Evolutionary conservation across 2,329 filamentous ascomycete genomes (phyloP).

Genomic region (Stemphylium lycopersici): DNA sequence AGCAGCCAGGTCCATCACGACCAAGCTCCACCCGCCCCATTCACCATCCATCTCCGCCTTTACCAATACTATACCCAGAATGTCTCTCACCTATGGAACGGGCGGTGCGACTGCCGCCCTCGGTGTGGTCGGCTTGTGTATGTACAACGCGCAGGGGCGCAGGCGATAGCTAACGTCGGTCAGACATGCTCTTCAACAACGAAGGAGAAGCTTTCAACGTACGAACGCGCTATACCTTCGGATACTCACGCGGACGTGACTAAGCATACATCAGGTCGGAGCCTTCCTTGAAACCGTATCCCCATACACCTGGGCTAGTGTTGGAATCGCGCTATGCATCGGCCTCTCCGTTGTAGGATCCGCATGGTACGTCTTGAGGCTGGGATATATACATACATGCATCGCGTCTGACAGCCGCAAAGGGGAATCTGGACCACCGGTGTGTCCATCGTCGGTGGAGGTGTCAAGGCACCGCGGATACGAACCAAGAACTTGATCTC

Average conservation of each 20-base stretch:
- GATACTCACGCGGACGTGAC: neutral
- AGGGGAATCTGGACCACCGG: conserved; percentile 99
- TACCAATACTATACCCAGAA: conserved; percentile 49
- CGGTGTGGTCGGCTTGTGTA: conserved; percentile 79
- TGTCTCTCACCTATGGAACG: conserved; percentile 76
- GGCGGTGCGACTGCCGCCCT: conserved; percentile 72
- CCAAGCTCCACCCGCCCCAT: conserved; percentile 33
- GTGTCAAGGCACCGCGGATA: conserved; percentile 95
- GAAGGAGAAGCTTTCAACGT: conserved; percentile 96
- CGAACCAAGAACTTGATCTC: conserved; percentile 99
- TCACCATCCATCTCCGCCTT: conserved; percentile 31
- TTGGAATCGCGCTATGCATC: conserved; percentile 93
- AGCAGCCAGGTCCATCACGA: conserved; percentile 27
- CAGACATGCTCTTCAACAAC: conserved; percentile 98
- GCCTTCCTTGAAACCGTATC: conserved; percentile 93
- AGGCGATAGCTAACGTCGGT: conserved; percentile 40
- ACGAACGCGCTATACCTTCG: conserved; percentile 52
- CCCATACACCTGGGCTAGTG: conserved; percentile 88
- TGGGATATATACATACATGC: neutral
- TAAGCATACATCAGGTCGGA: conserved; percentile 68
- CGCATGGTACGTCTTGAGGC: conserved; percentile 74
- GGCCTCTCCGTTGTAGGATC: conserved; percentile 95
- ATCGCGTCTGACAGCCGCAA: conserved; percentile 24
- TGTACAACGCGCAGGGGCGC: conserved; percentile 47
- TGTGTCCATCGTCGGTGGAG: conserved; percentile 94